Conservation (phyloP, 768 basidiomycete species). For the Vararia minispora region DNA sequence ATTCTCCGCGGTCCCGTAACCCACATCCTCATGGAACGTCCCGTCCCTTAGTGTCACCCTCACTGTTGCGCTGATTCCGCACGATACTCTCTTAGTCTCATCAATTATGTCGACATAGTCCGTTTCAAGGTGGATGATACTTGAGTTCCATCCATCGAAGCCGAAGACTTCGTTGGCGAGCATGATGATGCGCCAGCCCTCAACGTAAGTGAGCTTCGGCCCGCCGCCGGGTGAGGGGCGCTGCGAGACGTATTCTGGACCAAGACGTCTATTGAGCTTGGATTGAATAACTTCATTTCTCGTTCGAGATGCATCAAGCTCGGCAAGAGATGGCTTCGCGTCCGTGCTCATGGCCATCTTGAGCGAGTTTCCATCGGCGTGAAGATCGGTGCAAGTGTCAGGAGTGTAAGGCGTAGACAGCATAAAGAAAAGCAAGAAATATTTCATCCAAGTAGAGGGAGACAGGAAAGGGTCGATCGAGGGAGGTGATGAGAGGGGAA, state of each 20-base stretch:
- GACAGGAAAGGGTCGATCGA: neutral
- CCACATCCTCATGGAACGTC: constrained; percentile 85
- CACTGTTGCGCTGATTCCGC: constrained; percentile 78
- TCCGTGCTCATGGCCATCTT: constrained; percentile 3
- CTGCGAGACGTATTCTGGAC: constrained; percentile 88
- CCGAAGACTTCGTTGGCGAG: constrained; percentile 98
- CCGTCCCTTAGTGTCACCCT: constrained; percentile 85
- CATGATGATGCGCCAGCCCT: constrained; percentile 98
- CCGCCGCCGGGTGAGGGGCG: constrained; percentile 83
- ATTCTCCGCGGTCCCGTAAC: constrained; percentile 84
- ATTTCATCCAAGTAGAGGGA: neutral
- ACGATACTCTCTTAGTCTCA: constrained; percentile 50
- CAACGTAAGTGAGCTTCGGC: constrained; percentile 83
- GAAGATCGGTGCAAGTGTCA: no score
- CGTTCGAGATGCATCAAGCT: constrained; percentile 13
- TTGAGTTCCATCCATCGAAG: constrained; percentile 93
- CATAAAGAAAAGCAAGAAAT: neutral
- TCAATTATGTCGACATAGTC: constrained; percentile 72
- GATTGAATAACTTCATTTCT: constrained; percentile 61
- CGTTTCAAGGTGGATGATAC: constrained; percentile 58
- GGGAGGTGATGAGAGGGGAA: neutral
- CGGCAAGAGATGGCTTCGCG: neutral
- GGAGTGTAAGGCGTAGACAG: constrained; percentile 11
- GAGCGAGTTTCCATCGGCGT: no score
- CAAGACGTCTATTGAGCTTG: constrained; percentile 79